Evolutionary conservation across 495 filamentous ascomycete species (phyloP).

Genomic region (Hyaloscypha finlandica): DNA sequence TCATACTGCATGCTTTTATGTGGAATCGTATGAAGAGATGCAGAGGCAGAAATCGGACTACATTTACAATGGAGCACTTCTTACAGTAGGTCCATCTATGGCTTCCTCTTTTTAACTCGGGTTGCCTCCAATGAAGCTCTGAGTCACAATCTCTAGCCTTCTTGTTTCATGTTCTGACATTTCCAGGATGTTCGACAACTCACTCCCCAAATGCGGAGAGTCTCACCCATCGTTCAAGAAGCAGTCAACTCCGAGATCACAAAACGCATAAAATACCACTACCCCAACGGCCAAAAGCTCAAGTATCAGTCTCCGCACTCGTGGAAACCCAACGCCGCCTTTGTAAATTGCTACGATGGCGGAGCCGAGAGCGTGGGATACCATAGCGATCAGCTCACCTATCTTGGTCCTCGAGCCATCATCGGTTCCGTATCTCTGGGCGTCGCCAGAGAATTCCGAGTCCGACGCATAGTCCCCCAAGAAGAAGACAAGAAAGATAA

Average conservation of each 20-base stretch:
- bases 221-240: conserved; percentile 65
- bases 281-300: conserved; percentile 57
- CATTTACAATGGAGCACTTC: conserved; percentile 74
- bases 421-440: conserved; percentile 92
- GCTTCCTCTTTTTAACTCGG: neutral
- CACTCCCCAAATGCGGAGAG: conserved; percentile 67
- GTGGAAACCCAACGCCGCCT: conserved; percentile 87
- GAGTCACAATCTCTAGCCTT: neutral
- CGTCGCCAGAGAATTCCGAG: conserved; percentile 86
- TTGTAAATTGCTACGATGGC: conserved; percentile 91
- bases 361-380: conserved; percentile 81
- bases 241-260: conserved; percentile 75
- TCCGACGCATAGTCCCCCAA: conserved; percentile 69
- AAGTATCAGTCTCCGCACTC: conserved; percentile 69
- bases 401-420: conserved; percentile 81
- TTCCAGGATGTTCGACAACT: conserved; percentile 69
- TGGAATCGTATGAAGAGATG: conserved; percentile 57
- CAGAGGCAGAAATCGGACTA: conserved; percentile 68
- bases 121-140: conserved; percentile 1
- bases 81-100: conserved; percentile 48
- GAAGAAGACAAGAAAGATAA: conserved; percentile 38
- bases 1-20: conserved; percentile 81
- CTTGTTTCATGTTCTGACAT: conserved; percentile 8
- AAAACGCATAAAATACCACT: conserved; percentile 60
- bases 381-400: conserved; percentile 90